Evolutionary conservation across 176 grass and related monocot species (phyloP), one percentile per base, ranked within the genome.

Genomic region (Triticum turgidum): DNA sequence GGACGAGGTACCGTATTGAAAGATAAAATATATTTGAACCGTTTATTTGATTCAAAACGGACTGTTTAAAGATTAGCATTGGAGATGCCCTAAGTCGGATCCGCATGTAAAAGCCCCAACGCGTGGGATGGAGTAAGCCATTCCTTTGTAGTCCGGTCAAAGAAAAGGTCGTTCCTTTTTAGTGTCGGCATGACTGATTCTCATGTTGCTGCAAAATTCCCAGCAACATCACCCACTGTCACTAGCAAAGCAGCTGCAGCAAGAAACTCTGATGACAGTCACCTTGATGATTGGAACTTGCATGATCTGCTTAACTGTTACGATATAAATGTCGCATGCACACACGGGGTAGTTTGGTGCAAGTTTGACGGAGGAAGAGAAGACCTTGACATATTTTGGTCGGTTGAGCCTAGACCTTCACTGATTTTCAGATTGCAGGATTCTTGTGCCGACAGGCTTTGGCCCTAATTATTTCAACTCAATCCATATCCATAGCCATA

Each of bases 151-250:
- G 51, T 18, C 15, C 51, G 51, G 51, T 54, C 51, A 18, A 54
- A 18, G 51, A 54, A 54, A 18, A 18, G 15, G 15, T 54, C 51
- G 51, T 6, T 54, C 51, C 51, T 54, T 54, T 54, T 54, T 11
- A 24, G 61, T 56, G 83, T 85, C 83, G 73, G 73, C 70, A 83
- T 32, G 69, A 29, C 52, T 63, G 51, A 73, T 73, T 44, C 42
- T 33, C 44, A 5, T 21, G 41, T 33, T 44, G 42, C 42, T 20
- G 29, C 27, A 65, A 81, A 51, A 33, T 27, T 49, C 62, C 13
- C 17, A n/a, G 22, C 25, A 22, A 13, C 25, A 33, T 65, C 14
- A n/a, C 15, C 51, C 5, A 39, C 51, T 18, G 54, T 84, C 62
- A 47, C 71, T 37, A 65, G n/a, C 72, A 17, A 74, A 51, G 72